These are phyloP conservation scores for Spongospora subterranea DNA, from an alignment of 208 protist species.

Conservation along the genomic window DNA sequence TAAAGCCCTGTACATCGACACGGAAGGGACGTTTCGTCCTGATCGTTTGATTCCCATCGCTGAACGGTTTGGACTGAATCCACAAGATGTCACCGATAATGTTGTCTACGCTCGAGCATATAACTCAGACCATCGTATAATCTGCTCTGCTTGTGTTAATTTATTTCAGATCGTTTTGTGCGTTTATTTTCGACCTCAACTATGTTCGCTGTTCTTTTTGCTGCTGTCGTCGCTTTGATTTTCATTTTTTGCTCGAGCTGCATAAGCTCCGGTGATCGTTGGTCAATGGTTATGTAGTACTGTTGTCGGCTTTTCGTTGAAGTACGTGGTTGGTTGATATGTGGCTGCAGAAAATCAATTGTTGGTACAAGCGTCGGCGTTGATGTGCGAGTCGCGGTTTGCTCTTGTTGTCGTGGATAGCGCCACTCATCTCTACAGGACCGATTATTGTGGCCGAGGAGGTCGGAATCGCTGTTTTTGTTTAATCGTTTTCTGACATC, in stretches of 20 bases:
- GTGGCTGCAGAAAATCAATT: conserved; percentile 74
- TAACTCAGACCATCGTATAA: conserved; percentile 97
- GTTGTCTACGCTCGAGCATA: conserved; percentile 97
- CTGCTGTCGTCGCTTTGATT: conserved; percentile 30
- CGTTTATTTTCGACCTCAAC: too few relatives aligned
- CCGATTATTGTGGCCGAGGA: conserved; percentile 97
- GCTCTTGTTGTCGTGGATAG: conserved; percentile 98
- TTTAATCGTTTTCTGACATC: not conserved
- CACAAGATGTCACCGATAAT: conserved; percentile 97
- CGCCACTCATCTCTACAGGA: conserved; percentile 93
- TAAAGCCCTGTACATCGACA: conserved; percentile 99
- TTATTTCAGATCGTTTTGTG: too few relatives aligned
- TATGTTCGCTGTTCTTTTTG: too few relatives aligned
- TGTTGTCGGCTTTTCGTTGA: too few relatives aligned
- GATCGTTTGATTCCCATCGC: conserved; percentile 83
- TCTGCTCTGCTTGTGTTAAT: conserved; percentile 68
- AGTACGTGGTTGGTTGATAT: too few relatives aligned
- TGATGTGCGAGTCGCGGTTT: conserved; percentile 96
- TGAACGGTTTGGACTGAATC: conserved; percentile 85
- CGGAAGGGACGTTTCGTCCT: conserved; percentile 98
- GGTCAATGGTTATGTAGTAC: too few relatives aligned
- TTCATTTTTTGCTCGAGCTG: conserved; percentile 27
- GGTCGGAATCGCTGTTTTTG: not conserved
- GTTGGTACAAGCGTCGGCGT: conserved; percentile 80
- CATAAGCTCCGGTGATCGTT: too few relatives aligned